Conservation (phyloP, 768 basidiomycete genomes). For the Galerina marginata region DNA sequence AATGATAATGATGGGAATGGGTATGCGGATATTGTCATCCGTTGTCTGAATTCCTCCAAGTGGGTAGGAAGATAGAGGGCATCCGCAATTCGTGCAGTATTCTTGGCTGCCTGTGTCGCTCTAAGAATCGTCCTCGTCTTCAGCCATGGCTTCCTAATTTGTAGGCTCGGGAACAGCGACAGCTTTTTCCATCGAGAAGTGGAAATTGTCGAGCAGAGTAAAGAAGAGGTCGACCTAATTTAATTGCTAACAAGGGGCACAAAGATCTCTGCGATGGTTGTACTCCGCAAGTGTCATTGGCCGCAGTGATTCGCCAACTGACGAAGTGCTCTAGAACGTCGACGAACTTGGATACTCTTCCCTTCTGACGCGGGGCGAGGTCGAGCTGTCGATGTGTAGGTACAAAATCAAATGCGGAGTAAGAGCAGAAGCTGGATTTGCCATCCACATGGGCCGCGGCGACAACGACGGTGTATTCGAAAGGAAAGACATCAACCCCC, state of each 20-base stretch:
- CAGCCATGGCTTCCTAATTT: slow-evolving; percentile 39
- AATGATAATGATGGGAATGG: slow-evolving; percentile 85
- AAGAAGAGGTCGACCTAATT: slow-evolving; percentile 65
- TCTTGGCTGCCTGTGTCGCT: slow-evolving; percentile 19
- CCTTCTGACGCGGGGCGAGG: no score
- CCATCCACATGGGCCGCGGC: no score
- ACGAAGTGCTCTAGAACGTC: slow-evolving; percentile 84
- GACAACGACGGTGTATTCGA: no score
- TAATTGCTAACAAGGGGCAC: slow-evolving; percentile 88
- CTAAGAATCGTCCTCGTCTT: slow-evolving; percentile 27
- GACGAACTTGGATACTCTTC: slow-evolving; percentile 75
- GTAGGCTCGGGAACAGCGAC: slow-evolving; percentile 38
- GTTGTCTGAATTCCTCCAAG: slow-evolving; percentile 75
- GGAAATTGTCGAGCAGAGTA: slow-evolving; percentile 86
- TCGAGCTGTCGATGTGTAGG: no score
- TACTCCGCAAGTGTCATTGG: slow-evolving; percentile 67
- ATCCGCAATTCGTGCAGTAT: slow-evolving; percentile 62
- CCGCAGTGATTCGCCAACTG: slow-evolving; percentile 81
- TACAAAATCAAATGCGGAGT: no score
- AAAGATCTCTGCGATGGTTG: slow-evolving; percentile 80
- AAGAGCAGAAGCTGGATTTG: no score
- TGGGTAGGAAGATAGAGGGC: slow-evolving; percentile 85
- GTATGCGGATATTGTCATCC: slow-evolving; percentile 87
- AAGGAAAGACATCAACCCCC: no score
- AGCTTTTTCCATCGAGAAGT: slow-evolving; percentile 80